Percentiles rank a stretch among this genome's conserved stretches.
phyloP scores from a whole-genome alignment of 768 basidiomycete genomes.

The Multifurca ochricompacta region DNA sequence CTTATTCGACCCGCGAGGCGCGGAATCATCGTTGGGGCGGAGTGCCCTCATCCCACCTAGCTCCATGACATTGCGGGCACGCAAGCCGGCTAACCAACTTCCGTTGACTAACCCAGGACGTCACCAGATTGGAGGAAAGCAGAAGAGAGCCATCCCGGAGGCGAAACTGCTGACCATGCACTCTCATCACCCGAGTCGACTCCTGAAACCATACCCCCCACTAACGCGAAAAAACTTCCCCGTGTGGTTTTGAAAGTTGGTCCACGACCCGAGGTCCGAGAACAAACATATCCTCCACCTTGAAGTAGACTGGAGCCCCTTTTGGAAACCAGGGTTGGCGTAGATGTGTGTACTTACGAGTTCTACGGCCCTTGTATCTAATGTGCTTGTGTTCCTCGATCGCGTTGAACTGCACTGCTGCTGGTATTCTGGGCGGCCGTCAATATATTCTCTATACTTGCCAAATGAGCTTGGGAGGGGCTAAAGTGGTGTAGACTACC shows the following conservation, averaged over 20 bases:
- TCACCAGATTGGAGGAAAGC: conserved; percentile 5
- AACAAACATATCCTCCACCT: background rate
- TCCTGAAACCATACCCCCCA: background rate
- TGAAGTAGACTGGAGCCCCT: background rate
- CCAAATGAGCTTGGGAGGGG: too few relatives aligned
- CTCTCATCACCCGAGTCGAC: conserved; percentile 1
- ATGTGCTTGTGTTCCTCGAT: too few relatives aligned
- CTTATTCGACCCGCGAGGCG: conserved; percentile 3
- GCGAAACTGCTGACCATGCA: background rate
- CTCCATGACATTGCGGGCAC: conserved; percentile 14
- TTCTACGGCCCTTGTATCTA: too few relatives aligned
- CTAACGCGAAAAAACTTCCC: conserved; percentile 15
- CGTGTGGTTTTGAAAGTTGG: conserved; percentile 20
- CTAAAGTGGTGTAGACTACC: too few relatives aligned
- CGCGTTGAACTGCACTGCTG: too few relatives aligned
- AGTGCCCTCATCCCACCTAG: conserved; percentile 9
- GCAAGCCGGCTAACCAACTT: conserved; percentile 1
- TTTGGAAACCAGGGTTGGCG: background rate
- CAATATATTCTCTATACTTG: too few relatives aligned
- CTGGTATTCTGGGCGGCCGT: too few relatives aligned
- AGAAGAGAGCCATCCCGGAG: background rate
- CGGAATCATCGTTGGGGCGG: conserved; percentile 5
- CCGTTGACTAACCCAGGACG: background rate
- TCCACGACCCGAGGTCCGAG: conserved; percentile 10
- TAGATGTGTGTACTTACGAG: background rate